Base-by-base conservation (phyloP, 2,329 filamentous ascomycete genomes). In the Talaromyces amestolkiae region DNA sequence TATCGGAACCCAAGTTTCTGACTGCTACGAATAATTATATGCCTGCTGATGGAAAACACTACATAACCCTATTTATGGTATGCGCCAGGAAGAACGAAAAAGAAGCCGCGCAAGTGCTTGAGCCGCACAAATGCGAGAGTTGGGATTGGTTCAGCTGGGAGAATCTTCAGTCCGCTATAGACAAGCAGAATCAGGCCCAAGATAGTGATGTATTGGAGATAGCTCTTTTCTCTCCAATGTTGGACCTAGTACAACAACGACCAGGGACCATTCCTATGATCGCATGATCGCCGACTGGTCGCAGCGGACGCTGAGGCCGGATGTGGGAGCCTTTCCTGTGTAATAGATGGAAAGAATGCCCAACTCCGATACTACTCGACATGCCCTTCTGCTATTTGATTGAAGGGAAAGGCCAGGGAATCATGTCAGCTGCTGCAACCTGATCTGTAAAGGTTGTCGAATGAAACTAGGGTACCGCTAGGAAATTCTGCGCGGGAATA, bases 11-110 rank as follows among this genome's bases (percentile, higher is more conserved):
- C 5, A 81, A 79, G 54, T 82, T 89, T 45, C 69, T 89, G 0
- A 85, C 84, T 0, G 83, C 86, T 0, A 92, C 89, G 5, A 92
- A 93, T 72, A 87, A 89, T 70, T 73, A 90, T 0, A 91, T 92
- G 73, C 71, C 76, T 1, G 72, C 73, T 0, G 82, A 84, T n/a
- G 77, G 76, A 0, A 91, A 88, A 75, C 91, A 94, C 73, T 94
- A 93, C 72, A 82, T 92, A 60, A 93, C 91, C 0, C 75, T 92
- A 2, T 93, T 91, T 69, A 85, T 92, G 67, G 78, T 80, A 0
- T 87, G 85, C 49, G 77, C 76, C 53, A 78, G 86, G 69, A 72
- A 77, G 0, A 81, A 86, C 31, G 78, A 81, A 17, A 68, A 71
- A 0, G 81, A 81, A 31, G 74, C 85, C 68, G 84, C 89, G 0